Base-by-base conservation (phyloP, 176 grass and related monocot species). In the Zea mays region DNA sequence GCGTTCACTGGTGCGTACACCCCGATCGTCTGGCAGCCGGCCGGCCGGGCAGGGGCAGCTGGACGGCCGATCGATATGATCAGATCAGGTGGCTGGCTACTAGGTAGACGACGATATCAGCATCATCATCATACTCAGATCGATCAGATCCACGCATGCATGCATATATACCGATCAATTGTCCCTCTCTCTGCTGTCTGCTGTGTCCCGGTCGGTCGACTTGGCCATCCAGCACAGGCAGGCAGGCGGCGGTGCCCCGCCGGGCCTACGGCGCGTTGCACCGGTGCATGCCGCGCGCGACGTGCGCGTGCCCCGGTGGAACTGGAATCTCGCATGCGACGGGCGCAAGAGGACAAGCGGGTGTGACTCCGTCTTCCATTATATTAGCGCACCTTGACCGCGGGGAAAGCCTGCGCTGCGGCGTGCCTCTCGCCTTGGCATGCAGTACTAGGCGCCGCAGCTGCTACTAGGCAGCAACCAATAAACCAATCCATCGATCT, bases 241-340 rank as follows among this genome's bases (percentile, higher is more conserved):
- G 27, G 27, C 27, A 27, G 27, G 27, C 27, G 27, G 27, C 27
- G 27, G 27, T 27, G 27, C 27, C 27, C 27, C 27, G 27, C 27
- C 27, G 27, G 27, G 27, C 27, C 27, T 27, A 27, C 27, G 27
- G 27, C 27, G 27, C 27, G 27, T 27, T 27, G 27, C 27, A 27
- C 27, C 27, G 27, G 27, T 27, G 27, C 27, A 27, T 27, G 27
- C 27, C 27, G 27, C 27, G 27, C 27, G 27, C 27, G 27, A 27
- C 27, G 27, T 27, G 27, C 27, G 27, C 27, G 27, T 27, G 27
- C 27, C 27, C 27, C 15, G 48, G 15, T 80, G 70, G 86, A 88
- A 88, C 84, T 80, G 70, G 86, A 88, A 88, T 88, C 86, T 84
- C 47, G 77, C 71, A 9, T 66, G 14, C 51, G 74, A 88, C 86